phyloP scores from a whole-genome alignment of 768 basidiomycete genomes.

The Boletus huronensis region DNA sequence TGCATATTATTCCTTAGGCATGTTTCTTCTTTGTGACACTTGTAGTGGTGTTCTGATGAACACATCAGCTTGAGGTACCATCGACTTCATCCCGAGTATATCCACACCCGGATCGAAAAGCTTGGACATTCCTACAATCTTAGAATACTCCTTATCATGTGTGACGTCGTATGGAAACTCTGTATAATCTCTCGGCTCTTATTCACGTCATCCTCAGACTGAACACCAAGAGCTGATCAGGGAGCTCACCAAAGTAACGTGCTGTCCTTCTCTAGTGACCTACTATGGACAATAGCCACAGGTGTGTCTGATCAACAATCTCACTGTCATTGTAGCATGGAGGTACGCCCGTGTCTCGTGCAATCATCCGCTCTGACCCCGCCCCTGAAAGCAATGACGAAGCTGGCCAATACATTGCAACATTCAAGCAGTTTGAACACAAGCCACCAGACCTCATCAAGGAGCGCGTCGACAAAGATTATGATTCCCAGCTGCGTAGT shows the following conservation, averaged over 20 bases:
- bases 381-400: conserved; percentile 67
- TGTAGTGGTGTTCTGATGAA: neutral
- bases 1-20: conserved; percentile 91
- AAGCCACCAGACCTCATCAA: conserved; percentile 92
- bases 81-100: conserved; percentile 95
- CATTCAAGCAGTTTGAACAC: conserved; percentile 92
- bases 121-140: conserved; percentile 80
- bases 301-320: conserved; percentile 87
- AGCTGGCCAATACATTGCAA: conserved; percentile 85
- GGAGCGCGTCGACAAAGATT: conserved; percentile 89
- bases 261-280: conserved; percentile 5
- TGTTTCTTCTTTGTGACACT: neutral
- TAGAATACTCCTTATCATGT: conserved; percentile 82
- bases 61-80: conserved; percentile 80
- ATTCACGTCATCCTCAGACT: conserved; percentile 43
- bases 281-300: conserved; percentile 24
- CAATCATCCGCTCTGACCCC: conserved; percentile 1
- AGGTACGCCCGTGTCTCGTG: conserved; percentile 48
- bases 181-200: neutral
- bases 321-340: conserved; percentile 92
- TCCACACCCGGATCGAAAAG: conserved; percentile 85
- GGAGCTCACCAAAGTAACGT: conserved; percentile 79
- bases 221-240: conserved; percentile 91
- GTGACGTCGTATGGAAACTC: conserved; percentile 77
- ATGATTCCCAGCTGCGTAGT: conserved; percentile 73